These are phyloP conservation scores for Aspergillus alliaceus DNA, from an alignment of 2,329 filamentous ascomycete genomes.

Conservation along the genomic window DNA sequence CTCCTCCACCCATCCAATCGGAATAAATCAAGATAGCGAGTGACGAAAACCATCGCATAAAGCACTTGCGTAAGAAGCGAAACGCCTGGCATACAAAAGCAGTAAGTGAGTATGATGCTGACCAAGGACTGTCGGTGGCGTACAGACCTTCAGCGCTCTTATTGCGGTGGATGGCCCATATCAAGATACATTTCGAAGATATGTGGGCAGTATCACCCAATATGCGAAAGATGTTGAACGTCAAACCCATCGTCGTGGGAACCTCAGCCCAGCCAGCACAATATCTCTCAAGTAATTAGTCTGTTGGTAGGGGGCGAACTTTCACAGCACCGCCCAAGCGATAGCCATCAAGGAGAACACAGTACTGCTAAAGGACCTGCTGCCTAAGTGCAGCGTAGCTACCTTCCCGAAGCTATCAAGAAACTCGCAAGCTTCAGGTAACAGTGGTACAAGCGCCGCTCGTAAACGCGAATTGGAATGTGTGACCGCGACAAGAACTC, in stretches of 20 bases:
- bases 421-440: background rate
- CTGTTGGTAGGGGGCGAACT: background rate
- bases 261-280: background rate
- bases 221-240: constrained; percentile 63
- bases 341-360: background rate
- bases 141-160: constrained; percentile 74
- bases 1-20: constrained; percentile 32
- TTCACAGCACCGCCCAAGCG: background rate
- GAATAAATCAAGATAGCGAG: constrained; percentile 85
- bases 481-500: background rate
- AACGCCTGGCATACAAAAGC: constrained; percentile 59
- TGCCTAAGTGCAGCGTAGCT: background rate
- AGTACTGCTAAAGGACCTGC: background rate
- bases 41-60: constrained; percentile 81
- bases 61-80: constrained; percentile 86
- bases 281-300: background rate
- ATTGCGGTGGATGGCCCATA: constrained; percentile 87
- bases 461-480: background rate
- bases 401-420: background rate
- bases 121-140: background rate
- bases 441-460: background rate
- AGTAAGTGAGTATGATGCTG: constrained; percentile 4
- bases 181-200: constrained; percentile 83
- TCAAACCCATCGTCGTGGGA: constrained; percentile 20
- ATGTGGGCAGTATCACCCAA: constrained; percentile 82